Evolutionary conservation across 257 asterid species (phyloP).

Genomic region (Handroanthus guayacan): DNA sequence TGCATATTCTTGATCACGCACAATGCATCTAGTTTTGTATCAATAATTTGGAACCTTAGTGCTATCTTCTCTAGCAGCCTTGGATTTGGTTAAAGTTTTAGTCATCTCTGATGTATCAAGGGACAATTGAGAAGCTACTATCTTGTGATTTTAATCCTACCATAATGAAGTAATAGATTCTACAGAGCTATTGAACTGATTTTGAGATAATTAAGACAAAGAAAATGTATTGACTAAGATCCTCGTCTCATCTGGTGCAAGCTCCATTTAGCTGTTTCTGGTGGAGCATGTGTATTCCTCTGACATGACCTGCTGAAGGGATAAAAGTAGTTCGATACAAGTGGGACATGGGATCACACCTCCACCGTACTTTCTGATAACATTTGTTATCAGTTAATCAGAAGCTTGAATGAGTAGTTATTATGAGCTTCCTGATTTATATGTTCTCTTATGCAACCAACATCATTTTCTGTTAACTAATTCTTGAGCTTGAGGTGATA

Average conservation of each 20-base stretch:
- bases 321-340: neutral
- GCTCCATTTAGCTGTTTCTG: neutral
- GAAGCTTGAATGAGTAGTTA: neutral
- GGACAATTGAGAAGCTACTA: neutral
- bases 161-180: neutral
- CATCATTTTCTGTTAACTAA: neutral
- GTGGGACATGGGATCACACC: conserved; percentile 2
- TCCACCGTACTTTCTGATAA: neutral
- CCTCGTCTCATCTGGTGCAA: neutral
- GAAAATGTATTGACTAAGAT: neutral
- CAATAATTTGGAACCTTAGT: neutral
- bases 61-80: neutral
- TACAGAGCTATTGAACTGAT: neutral
- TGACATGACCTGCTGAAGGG: neutral
- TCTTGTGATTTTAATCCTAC: neutral
- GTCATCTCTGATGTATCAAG: neutral
- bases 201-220: neutral
- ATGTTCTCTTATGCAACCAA: conserved; percentile 12
- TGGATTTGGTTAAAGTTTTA: neutral
- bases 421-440: neutral
- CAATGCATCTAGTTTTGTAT: neutral
- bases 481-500: neutral
- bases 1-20: neutral
- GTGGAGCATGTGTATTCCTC: neutral
- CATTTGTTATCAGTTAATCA: neutral